These are phyloP conservation scores for Paramecium sonneborni DNA, from an alignment of 73 alveolate species.

Conservation along the genomic window DNA sequence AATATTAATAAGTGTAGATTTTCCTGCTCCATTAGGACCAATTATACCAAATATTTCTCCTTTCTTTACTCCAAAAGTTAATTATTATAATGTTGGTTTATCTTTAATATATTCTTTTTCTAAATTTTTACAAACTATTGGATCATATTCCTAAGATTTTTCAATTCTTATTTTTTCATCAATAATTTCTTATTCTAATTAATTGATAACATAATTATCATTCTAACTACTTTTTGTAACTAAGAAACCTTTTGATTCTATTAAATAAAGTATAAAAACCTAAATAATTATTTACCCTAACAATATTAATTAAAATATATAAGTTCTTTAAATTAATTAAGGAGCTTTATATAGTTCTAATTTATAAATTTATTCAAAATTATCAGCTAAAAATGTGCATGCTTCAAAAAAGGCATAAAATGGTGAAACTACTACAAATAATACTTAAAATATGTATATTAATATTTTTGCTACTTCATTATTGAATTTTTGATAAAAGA, in stretches of 20 bases:
- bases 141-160: neutral
- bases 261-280: neutral
- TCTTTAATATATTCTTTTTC: neutral
- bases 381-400: neutral
- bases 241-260: slow-evolving; percentile 18
- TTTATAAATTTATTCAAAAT: neutral
- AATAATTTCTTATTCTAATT: neutral
- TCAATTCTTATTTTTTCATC: slow-evolving; percentile 40
- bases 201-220: neutral
- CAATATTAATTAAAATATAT: neutral
- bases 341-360: neutral
- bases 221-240: neutral
- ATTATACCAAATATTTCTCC: slow-evolving; percentile 62
- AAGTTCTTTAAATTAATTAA: neutral
- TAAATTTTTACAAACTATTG: neutral
- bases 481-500: neutral
- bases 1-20: slow-evolving; percentile 62
- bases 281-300: neutral
- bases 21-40: slow-evolving; percentile 74
- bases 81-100: neutral
- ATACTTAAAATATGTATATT: neutral
- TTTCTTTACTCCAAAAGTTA: slow-evolving; percentile 31
- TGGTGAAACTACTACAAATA: neutral
- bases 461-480: neutral
- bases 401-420: slow-evolving; percentile 50